Percentiles rank a stretch among this genome's conserved stretches.
phyloP scores from a whole-genome alignment of 805 yeast genomes.

The Starmerella powellii region DNA sequence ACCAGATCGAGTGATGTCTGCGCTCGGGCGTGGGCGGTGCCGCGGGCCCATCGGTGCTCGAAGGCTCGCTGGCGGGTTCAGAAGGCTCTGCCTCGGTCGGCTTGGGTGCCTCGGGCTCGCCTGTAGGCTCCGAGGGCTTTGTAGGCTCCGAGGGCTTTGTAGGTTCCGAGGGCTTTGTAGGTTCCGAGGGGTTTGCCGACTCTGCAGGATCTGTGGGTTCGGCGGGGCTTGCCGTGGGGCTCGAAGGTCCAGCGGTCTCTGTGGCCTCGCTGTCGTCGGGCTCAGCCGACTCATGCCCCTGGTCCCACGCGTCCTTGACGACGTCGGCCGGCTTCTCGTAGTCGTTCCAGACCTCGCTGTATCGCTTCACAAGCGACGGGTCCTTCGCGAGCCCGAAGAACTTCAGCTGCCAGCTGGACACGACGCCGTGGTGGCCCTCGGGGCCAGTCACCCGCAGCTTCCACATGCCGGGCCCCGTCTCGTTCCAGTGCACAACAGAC shows the following conservation, averaged over 20 bases:
- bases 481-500: conserved; percentile 99
- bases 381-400: conserved; percentile 74
- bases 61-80: background rate
- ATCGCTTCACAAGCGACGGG: conserved; percentile 47
- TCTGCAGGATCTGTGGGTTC: too few relatives aligned
- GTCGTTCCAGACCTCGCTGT: conserved; percentile 25
- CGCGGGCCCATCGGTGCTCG: background rate
- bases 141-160: background rate
- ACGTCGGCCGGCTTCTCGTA: conserved; percentile 15
- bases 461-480: conserved; percentile 72
- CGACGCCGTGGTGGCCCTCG: conserved; percentile 27
- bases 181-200: too few relatives aligned
- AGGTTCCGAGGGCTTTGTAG: background rate
- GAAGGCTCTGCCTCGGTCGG: background rate
- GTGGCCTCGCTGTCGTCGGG: too few relatives aligned
- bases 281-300: too few relatives aligned
- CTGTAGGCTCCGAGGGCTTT: background rate
- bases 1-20: conserved; percentile 10
- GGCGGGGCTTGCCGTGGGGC: too few relatives aligned
- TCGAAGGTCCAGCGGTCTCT: too few relatives aligned
- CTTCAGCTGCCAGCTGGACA: conserved; percentile 63
- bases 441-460: conserved; percentile 46
- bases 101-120: background rate
- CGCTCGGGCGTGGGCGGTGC: background rate
- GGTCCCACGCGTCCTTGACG: conserved; percentile 8